Conservation (phyloP, 805 yeast species). For the Hanseniaspora nectarophila region DNA sequence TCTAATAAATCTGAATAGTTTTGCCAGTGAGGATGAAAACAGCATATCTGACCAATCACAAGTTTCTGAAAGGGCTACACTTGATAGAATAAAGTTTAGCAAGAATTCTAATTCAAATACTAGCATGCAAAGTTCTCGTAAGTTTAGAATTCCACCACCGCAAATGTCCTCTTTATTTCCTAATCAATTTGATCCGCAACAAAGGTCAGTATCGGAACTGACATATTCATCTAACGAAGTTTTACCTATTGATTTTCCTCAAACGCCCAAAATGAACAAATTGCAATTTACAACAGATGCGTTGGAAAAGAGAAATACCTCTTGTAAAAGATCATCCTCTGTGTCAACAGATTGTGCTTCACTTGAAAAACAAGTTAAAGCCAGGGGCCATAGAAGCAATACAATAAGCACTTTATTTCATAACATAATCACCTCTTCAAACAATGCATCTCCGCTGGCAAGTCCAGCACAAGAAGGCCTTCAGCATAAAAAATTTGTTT, state of each 20-base stretch:
- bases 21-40: background rate
- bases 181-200: background rate
- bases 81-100: background rate
- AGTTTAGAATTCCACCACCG: background rate
- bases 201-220: constrained; percentile 1
- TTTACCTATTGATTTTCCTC: too few relatives aligned
- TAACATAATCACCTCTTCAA: background rate
- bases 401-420: background rate
- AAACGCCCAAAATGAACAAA: background rate
- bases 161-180: background rate
- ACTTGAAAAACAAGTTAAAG: background rate
- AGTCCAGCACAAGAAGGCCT: background rate
- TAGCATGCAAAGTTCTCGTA: background rate
- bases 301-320: background rate
- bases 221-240: background rate
- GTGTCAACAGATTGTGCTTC: background rate
- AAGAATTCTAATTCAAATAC: background rate
- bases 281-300: background rate
- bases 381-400: background rate
- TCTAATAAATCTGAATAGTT: background rate
- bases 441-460: background rate
- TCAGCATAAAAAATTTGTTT: background rate
- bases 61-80: background rate
- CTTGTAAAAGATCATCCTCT: background rate
- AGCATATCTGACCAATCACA: background rate